Evolutionary conservation across 306 rosid genomes (phyloP).

Genomic region (Cucurbita ficifolia): DNA sequence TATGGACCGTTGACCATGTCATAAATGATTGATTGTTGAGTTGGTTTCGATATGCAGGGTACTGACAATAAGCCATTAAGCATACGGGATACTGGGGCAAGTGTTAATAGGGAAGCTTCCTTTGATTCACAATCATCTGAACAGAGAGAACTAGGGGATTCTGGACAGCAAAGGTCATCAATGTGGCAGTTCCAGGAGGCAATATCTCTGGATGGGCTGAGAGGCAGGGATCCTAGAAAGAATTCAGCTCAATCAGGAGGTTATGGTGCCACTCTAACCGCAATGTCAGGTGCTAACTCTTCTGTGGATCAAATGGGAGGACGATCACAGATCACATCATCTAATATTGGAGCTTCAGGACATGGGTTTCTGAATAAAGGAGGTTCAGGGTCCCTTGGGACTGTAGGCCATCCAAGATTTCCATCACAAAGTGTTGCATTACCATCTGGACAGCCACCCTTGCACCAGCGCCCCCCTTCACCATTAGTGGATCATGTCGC

Average conservation of each 20-base stretch:
- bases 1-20: neutral
- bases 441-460: conserved; percentile 39
- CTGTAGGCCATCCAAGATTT: conserved; percentile 28
- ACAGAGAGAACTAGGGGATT: conserved; percentile 40
- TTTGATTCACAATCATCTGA: conserved; percentile 23
- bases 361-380: conserved; percentile 23
- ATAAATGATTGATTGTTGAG: neutral
- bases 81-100: conserved; percentile 20
- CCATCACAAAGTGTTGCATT: conserved; percentile 24
- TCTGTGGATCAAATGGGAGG: conserved; percentile 26
- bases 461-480: conserved; percentile 31
- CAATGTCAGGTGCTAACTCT: conserved; percentile 22
- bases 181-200: conserved; percentile 50
- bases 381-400: conserved; percentile 29
- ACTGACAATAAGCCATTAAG: conserved; percentile 30
- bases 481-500: conserved; percentile 17
- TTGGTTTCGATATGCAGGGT: conserved; percentile 30
- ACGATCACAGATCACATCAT: conserved; percentile 15
- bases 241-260: conserved; percentile 26
- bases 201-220: conserved; percentile 21
- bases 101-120: conserved; percentile 29
- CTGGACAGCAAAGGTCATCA: conserved; percentile 21
- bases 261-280: conserved; percentile 25
- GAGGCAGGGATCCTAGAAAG: conserved; percentile 12
- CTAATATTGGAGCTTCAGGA: conserved; percentile 20